Conservation (phyloP, 768 basidiomycete species). For the Tulasnella sp. region DNA sequence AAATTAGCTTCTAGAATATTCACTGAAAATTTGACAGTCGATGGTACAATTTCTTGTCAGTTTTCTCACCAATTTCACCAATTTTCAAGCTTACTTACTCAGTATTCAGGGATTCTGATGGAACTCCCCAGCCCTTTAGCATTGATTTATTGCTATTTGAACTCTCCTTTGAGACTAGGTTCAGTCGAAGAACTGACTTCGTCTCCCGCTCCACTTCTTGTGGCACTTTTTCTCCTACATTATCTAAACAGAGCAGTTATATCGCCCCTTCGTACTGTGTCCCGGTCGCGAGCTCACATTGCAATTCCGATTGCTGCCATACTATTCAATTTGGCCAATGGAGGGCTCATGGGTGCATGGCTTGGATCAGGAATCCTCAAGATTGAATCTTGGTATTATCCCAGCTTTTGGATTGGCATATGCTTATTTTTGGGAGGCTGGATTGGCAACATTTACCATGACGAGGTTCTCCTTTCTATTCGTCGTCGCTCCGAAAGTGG, state of each 20-base stretch:
- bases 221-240: slow-evolving; percentile 51
- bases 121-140: slow-evolving; percentile 4
- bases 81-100: too few species aligned
- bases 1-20: too few species aligned
- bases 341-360: slow-evolving; percentile 53
- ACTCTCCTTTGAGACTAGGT: not conserved
- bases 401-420: slow-evolving; percentile 48
- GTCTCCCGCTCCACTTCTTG: slow-evolving; percentile 38
- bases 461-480: slow-evolving; percentile 77
- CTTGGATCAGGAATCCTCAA: slow-evolving; percentile 45
- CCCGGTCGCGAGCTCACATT: slow-evolving; percentile 62
- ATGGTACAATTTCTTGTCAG: too few species aligned
- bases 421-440: slow-evolving; percentile 59
- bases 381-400: slow-evolving; percentile 14
- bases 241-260: slow-evolving; percentile 75
- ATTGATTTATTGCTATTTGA: slow-evolving; percentile 1
- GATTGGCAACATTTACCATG: slow-evolving; percentile 70
- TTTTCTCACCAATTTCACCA: too few species aligned
- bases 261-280: slow-evolving; percentile 67
- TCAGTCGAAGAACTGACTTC: too few species aligned
- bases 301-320: slow-evolving; percentile 42
- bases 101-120: slow-evolving; percentile 12
- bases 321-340: slow-evolving; percentile 62
- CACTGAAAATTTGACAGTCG: too few species aligned
- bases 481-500: slow-evolving; percentile 44